Percentiles rank a stretch among this genome's conserved stretches.
Evolutionary conservation across 1,284 basidiomycete species (phyloP).

Genomic region (Cutaneotrichosporon arboriforme): DNA sequence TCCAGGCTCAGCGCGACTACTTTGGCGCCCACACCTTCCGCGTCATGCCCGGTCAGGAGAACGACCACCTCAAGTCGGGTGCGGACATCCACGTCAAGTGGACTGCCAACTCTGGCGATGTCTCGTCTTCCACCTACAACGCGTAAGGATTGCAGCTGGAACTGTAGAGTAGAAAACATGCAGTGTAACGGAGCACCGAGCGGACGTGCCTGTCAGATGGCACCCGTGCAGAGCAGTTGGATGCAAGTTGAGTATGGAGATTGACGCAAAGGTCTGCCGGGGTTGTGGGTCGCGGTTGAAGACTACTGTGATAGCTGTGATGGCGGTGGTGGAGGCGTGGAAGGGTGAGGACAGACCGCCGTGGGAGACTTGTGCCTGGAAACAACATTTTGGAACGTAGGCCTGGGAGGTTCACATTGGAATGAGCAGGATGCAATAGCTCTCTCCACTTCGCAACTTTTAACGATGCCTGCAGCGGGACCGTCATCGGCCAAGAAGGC

Average conservation of each 20-base stretch:
- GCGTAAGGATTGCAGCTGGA: constrained; percentile 59
- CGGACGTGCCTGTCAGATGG: neutral
- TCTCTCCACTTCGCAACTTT: too few species aligned
- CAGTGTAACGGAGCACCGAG: neutral
- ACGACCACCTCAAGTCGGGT: constrained; percentile 67
- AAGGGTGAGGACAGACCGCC: too few species aligned
- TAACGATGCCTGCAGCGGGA: too few species aligned
- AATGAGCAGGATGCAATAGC: too few species aligned
- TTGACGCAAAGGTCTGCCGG: too few species aligned
- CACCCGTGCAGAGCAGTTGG: too few species aligned
- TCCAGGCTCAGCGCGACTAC: constrained; percentile 76
- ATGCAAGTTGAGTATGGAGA: too few species aligned
- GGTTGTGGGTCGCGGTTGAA: too few species aligned
- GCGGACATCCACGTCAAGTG: constrained; percentile 71
- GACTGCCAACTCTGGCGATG: constrained; percentile 50
- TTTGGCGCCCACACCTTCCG: constrained; percentile 80
- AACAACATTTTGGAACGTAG: constrained; percentile 4
- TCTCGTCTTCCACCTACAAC: constrained; percentile 86
- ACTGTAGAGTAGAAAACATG: neutral
- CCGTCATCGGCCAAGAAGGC: too few species aligned
- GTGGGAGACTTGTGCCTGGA: constrained; percentile 1
- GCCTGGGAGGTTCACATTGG: too few species aligned
- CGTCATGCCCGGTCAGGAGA: constrained; percentile 83
- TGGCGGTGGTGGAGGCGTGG: too few species aligned
- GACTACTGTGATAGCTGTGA: too few species aligned